A percentile compares a stretch with the other conserved stretches of the same genome.
phyloP scores from a whole-genome alignment of 495 filamentous ascomycete species.

The Lichenothelia convexa region DNA sequence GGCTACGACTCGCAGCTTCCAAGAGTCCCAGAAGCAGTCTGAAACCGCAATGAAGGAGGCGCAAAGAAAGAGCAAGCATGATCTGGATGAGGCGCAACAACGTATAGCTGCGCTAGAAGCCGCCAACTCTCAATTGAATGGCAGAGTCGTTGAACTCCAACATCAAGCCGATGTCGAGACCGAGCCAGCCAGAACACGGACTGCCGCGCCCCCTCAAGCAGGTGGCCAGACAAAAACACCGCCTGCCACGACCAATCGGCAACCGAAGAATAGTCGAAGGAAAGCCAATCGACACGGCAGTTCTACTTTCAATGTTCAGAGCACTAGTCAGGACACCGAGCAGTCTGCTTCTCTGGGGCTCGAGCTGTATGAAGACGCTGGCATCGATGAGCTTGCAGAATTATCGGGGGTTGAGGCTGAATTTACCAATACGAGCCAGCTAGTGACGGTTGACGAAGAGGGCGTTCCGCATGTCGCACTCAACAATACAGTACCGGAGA shows the following conservation, averaged over 20 bases:
- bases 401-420: too few relatives aligned
- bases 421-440: too few relatives aligned
- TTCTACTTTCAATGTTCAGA: background rate
- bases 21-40: background rate
- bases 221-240: constrained; percentile 4
- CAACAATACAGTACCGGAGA: background rate
- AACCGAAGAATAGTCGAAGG: constrained; percentile 8
- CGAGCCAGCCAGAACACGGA: too few relatives aligned
- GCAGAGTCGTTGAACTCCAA: too few relatives aligned
- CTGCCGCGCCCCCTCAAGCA: too few relatives aligned
- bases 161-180: too few relatives aligned
- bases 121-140: too few relatives aligned
- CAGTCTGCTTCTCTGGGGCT: background rate
- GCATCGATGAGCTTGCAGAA: too few relatives aligned
- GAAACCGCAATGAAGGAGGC: background rate
- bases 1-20: too few relatives aligned
- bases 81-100: constrained; percentile 4
- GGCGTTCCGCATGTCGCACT: too few relatives aligned
- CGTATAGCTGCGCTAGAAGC: background rate
- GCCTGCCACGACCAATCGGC: constrained; percentile 1
- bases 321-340: background rate
- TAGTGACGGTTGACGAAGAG: too few relatives aligned
- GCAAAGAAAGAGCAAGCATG: background rate
- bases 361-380: background rate
- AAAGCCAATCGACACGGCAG: constrained; percentile 12